These are phyloP conservation scores for Luffa acutangula DNA, from an alignment of 306 rosid species.

Conservation along the genomic window DNA sequence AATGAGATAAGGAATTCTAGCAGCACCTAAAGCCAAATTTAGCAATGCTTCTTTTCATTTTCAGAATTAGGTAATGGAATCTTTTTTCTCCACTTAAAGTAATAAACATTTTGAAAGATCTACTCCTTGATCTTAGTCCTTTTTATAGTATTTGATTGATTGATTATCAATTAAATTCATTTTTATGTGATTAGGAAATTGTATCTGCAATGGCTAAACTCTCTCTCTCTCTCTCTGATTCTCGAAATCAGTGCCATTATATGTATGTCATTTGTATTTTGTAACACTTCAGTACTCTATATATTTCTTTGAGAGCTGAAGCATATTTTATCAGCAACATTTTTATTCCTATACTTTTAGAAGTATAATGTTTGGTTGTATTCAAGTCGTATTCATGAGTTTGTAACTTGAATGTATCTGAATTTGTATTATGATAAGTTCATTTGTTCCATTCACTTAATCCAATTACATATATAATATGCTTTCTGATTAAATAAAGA, in stretches of 20 bases:
- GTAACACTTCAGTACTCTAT: not conserved
- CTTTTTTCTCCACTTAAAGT: not conserved
- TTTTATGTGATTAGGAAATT: not conserved
- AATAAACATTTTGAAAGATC: not conserved
- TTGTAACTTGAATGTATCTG: too few relatives aligned
- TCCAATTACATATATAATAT: too few relatives aligned
- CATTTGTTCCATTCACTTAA: too few relatives aligned
- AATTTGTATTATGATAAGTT: too few relatives aligned
- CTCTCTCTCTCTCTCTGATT: not conserved
- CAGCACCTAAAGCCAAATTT: not conserved
- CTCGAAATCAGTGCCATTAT: not conserved
- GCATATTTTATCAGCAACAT: not conserved
- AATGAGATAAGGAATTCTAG: slow-evolving; percentile 10
- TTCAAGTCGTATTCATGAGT: too few relatives aligned
- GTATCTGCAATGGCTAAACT: not conserved
- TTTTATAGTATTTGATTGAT: not conserved
- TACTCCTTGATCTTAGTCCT: not conserved
- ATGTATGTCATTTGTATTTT: not conserved
- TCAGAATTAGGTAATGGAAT: not conserved
- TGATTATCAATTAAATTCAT: too few relatives aligned
- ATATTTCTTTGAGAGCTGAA: not conserved
- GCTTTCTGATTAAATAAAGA: too few relatives aligned
- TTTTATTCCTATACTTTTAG: not conserved
- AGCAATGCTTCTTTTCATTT: not conserved
- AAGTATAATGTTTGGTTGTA: too few relatives aligned